Evolutionary conservation across 768 basidiomycete genomes (phyloP).

Genomic region (Grammothele lineata): DNA sequence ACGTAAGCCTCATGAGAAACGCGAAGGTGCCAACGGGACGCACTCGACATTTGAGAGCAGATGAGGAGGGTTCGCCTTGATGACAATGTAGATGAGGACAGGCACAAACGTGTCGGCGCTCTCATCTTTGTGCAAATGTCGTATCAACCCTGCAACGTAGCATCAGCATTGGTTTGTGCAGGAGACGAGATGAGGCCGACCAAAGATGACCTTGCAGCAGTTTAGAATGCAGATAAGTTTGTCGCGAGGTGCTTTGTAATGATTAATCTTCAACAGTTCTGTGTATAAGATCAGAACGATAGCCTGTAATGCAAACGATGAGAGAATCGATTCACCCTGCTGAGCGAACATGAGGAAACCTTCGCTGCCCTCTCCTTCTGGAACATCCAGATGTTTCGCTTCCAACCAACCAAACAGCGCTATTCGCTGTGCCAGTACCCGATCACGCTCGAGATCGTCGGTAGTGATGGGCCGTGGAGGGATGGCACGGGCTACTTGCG

Average conservation of each 20-base stretch:
- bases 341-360: slow-evolving; percentile 89
- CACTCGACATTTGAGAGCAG: slow-evolving; percentile 95
- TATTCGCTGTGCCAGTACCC: slow-evolving; percentile 85
- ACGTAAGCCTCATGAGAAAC: background rate
- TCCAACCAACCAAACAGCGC: slow-evolving; percentile 88
- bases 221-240: slow-evolving; percentile 97
- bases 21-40: slow-evolving; percentile 21
- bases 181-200: slow-evolving; percentile 41
- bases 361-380: slow-evolving; percentile 64
- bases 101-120: slow-evolving; percentile 95
- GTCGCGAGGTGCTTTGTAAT: slow-evolving; percentile 98
- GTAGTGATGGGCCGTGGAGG: slow-evolving; percentile 79
- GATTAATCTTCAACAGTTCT: slow-evolving; percentile 96
- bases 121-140: slow-evolving; percentile 80
- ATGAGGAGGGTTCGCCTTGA: slow-evolving; percentile 92
- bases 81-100: slow-evolving; percentile 87
- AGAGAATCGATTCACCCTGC: slow-evolving; percentile 59
- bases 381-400: slow-evolving; percentile 87
- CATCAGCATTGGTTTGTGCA: background rate
- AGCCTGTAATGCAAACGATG: background rate
- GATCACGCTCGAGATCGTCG: slow-evolving; percentile 96
- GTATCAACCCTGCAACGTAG: slow-evolving; percentile 64
- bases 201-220: slow-evolving; percentile 98
- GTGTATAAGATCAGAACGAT: background rate
- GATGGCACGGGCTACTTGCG: slow-evolving; percentile 61